Evolutionary conservation across 495 filamentous ascomycete species (phyloP), one percentile per base, ranked within the genome.

Genomic region (Rusavskia elegans): DNA sequence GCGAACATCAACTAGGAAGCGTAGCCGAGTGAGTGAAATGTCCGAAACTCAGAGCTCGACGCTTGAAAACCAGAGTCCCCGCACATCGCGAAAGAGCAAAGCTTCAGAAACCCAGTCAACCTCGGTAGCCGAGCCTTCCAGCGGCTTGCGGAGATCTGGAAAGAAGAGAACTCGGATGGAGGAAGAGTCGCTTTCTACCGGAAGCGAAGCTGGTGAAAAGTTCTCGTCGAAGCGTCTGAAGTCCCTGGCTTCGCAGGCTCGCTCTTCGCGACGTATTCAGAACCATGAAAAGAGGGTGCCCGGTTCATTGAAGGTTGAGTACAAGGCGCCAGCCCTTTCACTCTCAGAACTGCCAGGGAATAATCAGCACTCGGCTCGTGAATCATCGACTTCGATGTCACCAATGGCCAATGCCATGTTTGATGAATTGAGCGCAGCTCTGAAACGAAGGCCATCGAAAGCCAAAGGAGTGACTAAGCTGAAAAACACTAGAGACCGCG

Each of bases 1-100:
- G 36, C 37, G 58, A 30, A 42, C 29, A 36, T 35, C 42, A n/a
- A 48, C 14, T n/a, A 52, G 36, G 25, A 52, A 44, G 13, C 50
- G 48, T 14, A 50, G 27, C 10, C 29, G 36, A 23, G 5, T 37
- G 8, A 50, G 48, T 50, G 48, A 50, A 8, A 16, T 50, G 19
- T 46, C 44, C 3, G 23, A 23, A 16, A 21, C 21, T 2, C 48
- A 20, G n/a, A 48, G 45, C 19, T 17, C 16, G 4, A 17, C n/a
- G 40, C 40, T 11, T 7, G 20, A 42, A 5, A 42, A 35, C 32
- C 32, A 35, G 32, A 35, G 32, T 35, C 32, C 20, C 8, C 7
- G 44, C 30, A 36, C 29, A 29, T 35, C 7, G 23, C 48, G 5
- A 21, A 50, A 23, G 30, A 16, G 7, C 10, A 50, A 37, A 19